These are phyloP conservation scores for Penicillium psychrosexuale DNA, from an alignment of 2,329 filamentous ascomycete genomes.

Conservation along the genomic window DNA sequence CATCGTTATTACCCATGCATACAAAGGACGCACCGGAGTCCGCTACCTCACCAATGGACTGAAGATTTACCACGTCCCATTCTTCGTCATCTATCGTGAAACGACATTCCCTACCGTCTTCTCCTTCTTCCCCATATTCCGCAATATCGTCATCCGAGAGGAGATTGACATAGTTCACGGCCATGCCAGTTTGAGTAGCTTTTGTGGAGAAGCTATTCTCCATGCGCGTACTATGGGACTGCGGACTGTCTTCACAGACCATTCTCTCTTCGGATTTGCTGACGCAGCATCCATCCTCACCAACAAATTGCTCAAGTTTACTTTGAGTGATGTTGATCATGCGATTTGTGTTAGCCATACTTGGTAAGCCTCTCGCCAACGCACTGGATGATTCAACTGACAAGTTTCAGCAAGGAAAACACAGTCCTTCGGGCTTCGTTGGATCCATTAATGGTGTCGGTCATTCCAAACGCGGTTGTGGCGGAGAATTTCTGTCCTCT, in stretches of 20 bases:
- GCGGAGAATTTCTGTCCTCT: constrained; percentile 89
- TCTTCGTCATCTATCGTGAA: constrained; percentile 91
- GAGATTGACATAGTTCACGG: constrained; percentile 96
- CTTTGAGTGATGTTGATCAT: constrained; percentile 92
- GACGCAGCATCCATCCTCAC: constrained; percentile 94
- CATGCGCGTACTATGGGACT: constrained; percentile 96
- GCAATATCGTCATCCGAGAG: constrained; percentile 92
- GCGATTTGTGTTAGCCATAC: constrained; percentile 98
- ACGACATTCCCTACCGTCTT: constrained; percentile 95
- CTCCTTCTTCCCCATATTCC: constrained; percentile 96
- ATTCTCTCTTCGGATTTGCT: constrained; percentile 95
- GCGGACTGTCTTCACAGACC: constrained; percentile 93
- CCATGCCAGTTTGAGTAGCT: constrained; percentile 87
- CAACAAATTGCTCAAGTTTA: constrained; percentile 96
- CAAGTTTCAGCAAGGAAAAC: constrained; percentile 76
- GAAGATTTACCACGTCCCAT: constrained; percentile 97
- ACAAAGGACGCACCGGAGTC: constrained; percentile 84
- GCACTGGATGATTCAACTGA: neutral
- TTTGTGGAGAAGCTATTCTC: constrained; percentile 91
- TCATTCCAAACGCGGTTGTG: constrained; percentile 95
- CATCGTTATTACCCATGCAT: constrained; percentile 94
- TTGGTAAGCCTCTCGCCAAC: constrained; percentile 58
- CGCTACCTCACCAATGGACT: constrained; percentile 96
- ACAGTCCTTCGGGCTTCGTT: constrained; percentile 91
- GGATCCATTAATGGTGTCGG: constrained; percentile 94